phyloP scores from a whole-genome alignment of 129 eudicot species.

The Oenanthe sinensis region DNA sequence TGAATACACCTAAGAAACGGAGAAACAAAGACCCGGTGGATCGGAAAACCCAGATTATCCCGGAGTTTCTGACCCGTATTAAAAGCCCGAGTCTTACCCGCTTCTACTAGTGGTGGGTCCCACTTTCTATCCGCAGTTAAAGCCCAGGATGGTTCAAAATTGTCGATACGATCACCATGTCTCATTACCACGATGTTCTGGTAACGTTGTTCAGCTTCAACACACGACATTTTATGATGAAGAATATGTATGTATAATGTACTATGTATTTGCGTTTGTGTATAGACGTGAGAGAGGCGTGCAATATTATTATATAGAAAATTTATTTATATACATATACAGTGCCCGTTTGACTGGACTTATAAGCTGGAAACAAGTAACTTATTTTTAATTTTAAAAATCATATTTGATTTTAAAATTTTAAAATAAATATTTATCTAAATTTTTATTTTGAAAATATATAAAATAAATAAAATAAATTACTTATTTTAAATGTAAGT shows the following conservation, averaged over 20 bases:
- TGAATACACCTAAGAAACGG: conserved; percentile 78
- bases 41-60: conserved; percentile 34
- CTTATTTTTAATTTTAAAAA: too few relatives aligned
- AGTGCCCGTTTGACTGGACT: too few relatives aligned
- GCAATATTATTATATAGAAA: too few relatives aligned
- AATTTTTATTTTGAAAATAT: too few relatives aligned
- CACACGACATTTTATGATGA: background rate
- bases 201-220: background rate
- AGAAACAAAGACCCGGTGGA: conserved; percentile 75
- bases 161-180: conserved; percentile 81
- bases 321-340: too few relatives aligned
- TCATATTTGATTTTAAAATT: too few relatives aligned
- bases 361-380: too few relatives aligned
- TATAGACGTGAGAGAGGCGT: too few relatives aligned
- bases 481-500: too few relatives aligned
- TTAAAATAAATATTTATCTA: too few relatives aligned
- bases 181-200: conserved; percentile 14
- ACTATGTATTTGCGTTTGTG: too few relatives aligned
- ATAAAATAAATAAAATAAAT: too few relatives aligned
- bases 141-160: conserved; percentile 59
- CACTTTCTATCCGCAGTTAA: conserved; percentile 49
- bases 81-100: conserved; percentile 56
- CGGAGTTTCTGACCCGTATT: conserved; percentile 42
- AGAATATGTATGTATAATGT: background rate
- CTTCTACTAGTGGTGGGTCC: conserved; percentile 69